A percentile compares a stretch with the other conserved stretches of the same genome.
Evolutionary conservation across 2,329 filamentous ascomycete genomes (phyloP).

Genomic region (Cytospora piceicola): DNA sequence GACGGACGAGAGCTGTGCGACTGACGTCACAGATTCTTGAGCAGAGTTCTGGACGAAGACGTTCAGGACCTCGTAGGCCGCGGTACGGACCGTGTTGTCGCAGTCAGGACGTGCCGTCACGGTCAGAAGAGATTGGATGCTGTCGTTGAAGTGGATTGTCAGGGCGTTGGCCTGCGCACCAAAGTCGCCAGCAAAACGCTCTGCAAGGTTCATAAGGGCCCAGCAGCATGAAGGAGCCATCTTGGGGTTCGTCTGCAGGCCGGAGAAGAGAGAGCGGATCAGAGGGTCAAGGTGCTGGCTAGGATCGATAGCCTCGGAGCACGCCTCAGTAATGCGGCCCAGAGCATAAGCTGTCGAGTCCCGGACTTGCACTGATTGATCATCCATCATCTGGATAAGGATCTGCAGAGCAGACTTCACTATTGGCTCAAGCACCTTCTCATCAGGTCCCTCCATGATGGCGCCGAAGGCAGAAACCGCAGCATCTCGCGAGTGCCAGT

Average conservation of each 20-base stretch:
- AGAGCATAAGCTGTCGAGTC: constrained; percentile 96
- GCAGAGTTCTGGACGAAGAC: constrained; percentile 91
- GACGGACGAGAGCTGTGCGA: constrained; percentile 83
- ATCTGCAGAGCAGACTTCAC: constrained; percentile 95
- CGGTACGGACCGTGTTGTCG: constrained; percentile 88
- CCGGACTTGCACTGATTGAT: constrained; percentile 84
- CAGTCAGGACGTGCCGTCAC: constrained; percentile 83
- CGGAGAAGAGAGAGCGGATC: constrained; percentile 86
- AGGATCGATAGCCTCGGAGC: constrained; percentile 89
- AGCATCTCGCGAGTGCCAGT: constrained; percentile 95
- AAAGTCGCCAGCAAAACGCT: constrained; percentile 88
- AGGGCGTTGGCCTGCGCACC: constrained; percentile 79
- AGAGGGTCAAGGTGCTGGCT: constrained; percentile 79
- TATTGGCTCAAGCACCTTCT: constrained; percentile 87
- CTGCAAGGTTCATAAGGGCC: constrained; percentile 97
- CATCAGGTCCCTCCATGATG: constrained; percentile 98
- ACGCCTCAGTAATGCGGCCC: constrained; percentile 92
- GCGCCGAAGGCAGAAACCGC: constrained; percentile 96
- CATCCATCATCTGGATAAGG: constrained; percentile 89
- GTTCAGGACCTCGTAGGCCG: constrained; percentile 95
- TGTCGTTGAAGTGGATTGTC: constrained; percentile 90
- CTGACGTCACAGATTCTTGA: constrained; percentile 77
- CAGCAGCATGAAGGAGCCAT: constrained; percentile 99
- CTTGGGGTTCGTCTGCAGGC: constrained; percentile 87
- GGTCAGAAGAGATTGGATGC: constrained; percentile 80